phyloP scores from a whole-genome alignment of 78 protist genomes.

The Isochrysis galbana region DNA sequence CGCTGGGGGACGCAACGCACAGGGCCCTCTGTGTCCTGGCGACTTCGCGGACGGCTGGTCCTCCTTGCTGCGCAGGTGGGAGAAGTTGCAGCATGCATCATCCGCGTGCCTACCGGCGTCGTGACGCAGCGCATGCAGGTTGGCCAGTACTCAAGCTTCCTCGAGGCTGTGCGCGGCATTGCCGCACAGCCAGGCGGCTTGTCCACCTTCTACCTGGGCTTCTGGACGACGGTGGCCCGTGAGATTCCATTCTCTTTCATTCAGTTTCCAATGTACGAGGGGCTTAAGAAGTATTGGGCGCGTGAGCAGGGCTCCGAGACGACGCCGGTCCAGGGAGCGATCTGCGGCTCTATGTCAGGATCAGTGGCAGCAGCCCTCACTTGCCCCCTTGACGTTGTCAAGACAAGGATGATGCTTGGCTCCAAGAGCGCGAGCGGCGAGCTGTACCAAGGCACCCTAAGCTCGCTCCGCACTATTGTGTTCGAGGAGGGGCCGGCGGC shows the following conservation, averaged over 20 bases:
- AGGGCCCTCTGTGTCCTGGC: too few relatives aligned
- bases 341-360: constrained; percentile 66
- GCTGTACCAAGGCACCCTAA: background rate
- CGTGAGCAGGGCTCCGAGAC: background rate
- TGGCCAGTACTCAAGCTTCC: background rate
- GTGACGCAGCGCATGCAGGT: constrained; percentile 67
- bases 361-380: constrained; percentile 58
- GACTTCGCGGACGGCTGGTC: too few relatives aligned
- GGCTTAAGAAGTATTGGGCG: background rate
- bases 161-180: background rate
- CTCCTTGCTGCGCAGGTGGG: too few relatives aligned
- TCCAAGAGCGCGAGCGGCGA: background rate
- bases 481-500: background rate
- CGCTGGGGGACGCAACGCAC: too few relatives aligned
- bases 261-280: constrained; percentile 71
- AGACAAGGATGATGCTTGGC: constrained; percentile 75
- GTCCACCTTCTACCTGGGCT: background rate
- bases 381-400: constrained; percentile 75
- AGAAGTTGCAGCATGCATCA: constrained; percentile 60
- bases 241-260: constrained; percentile 68
- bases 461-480: background rate
- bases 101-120: constrained; percentile 69
- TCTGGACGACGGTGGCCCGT: constrained; percentile 28
- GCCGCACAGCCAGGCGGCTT: background rate
- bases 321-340: background rate